phyloP scores from a whole-genome alignment of 1,139 yeast species.

The Hemisphaericaspora lyxosophila region DNA sequence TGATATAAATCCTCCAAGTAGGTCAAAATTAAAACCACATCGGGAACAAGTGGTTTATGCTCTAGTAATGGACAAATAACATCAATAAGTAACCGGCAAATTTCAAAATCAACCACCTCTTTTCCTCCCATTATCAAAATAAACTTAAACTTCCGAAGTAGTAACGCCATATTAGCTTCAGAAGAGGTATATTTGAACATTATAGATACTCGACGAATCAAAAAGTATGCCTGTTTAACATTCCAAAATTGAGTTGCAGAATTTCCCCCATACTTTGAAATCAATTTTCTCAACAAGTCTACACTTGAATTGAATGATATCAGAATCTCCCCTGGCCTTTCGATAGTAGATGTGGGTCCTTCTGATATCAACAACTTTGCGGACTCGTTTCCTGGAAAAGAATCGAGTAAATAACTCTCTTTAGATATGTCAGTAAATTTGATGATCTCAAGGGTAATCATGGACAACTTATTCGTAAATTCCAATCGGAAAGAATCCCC shows the following conservation, averaged over 20 bases:
- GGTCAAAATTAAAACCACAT: slow-evolving; percentile 6
- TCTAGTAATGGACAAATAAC: slow-evolving; percentile 22
- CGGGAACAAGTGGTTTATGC: slow-evolving; percentile 1
- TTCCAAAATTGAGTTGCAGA: slow-evolving; percentile 35
- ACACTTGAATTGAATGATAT: slow-evolving; percentile 30
- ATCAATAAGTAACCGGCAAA: slow-evolving; percentile 23
- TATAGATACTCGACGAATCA: slow-evolving; percentile 33
- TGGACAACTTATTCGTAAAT: slow-evolving; percentile 19
- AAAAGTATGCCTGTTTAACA: slow-evolving; percentile 32
- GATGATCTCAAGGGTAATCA: slow-evolving; percentile 28
- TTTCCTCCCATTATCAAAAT: slow-evolving; percentile 30
- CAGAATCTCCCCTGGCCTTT: slow-evolving; percentile 11
- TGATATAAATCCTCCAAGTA: slow-evolving; percentile 5
- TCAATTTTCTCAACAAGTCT: slow-evolving; percentile 19
- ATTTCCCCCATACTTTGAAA: slow-evolving; percentile 20
- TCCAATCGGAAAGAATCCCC: slow-evolving; percentile 15
- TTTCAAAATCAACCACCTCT: slow-evolving; percentile 13
- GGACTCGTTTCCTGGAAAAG: slow-evolving; percentile 11
- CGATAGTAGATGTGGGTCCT: slow-evolving; percentile 7
- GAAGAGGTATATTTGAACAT: slow-evolving; percentile 22
- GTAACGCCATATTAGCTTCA: slow-evolving; percentile 21
- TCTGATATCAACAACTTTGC: slow-evolving; percentile 13
- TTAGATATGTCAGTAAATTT: slow-evolving; percentile 41
- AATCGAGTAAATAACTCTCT: slow-evolving; percentile 19
- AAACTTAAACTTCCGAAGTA: slow-evolving; percentile 41